Conservation (phyloP, 345 rosid genomes). For the Gossypium mustelinum region DNA sequence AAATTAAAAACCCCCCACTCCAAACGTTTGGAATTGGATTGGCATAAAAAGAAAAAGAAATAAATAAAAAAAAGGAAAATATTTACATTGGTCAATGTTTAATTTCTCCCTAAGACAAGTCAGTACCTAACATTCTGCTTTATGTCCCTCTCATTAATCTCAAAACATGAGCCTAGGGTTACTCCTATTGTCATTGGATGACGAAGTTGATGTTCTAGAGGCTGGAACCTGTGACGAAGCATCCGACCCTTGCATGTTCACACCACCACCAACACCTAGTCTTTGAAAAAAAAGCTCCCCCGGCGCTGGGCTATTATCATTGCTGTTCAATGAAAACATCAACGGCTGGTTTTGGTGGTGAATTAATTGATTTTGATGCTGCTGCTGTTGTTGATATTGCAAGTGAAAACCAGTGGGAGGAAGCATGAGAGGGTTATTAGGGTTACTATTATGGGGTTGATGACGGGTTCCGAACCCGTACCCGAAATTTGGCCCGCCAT, state of each 20-base stretch:
- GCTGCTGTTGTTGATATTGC: constrained; percentile 33
- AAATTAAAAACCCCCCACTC: not conserved
- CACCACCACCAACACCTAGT: constrained; percentile 15
- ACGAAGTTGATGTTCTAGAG: constrained; percentile 16
- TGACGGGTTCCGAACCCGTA: constrained; percentile 26
- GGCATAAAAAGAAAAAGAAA: not conserved
- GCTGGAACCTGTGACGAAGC: constrained; percentile 18
- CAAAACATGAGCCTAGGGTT: constrained; percentile 35
- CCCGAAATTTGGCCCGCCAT: constrained; percentile 19
- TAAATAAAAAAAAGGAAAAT: not conserved
- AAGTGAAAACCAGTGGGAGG: constrained; percentile 14
- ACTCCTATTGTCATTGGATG: constrained; percentile 34
- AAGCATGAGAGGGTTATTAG: constrained; percentile 14
- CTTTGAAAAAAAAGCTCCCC: constrained; percentile 30
- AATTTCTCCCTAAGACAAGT: constrained; percentile 29
- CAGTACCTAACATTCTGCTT: constrained; percentile 37
- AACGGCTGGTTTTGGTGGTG: constrained; percentile 31
- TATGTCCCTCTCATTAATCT: constrained; percentile 38
- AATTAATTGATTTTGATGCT: constrained; percentile 17
- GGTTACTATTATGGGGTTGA: constrained; percentile 19
- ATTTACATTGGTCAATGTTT: constrained; percentile 31
- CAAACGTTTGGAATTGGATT: not conserved
- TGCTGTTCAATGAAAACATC: constrained; percentile 38
- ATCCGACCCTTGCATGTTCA: not conserved
- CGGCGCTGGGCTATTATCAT: not conserved